A percentile compares a stretch with the other conserved stretches of the same genome.
phyloP scores from a whole-genome alignment of 148 eudicot species.

The Camellia lanceoleosa region DNA sequence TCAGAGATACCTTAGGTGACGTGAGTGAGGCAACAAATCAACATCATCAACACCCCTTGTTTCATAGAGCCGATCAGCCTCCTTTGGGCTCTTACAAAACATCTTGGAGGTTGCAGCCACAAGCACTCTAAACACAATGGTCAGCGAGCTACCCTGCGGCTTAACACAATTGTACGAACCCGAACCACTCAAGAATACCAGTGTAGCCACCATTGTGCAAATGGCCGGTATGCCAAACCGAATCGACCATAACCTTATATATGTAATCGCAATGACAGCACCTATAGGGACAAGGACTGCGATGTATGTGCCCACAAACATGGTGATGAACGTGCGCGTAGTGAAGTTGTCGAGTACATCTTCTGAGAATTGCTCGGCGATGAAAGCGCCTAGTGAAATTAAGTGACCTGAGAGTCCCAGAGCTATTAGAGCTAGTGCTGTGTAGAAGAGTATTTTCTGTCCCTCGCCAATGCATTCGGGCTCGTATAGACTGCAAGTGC shows the following conservation, averaged over 20 bases:
- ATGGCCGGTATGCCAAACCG: slow-evolving; percentile 49
- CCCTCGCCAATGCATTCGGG: slow-evolving; percentile 41
- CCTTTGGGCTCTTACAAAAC: slow-evolving; percentile 29
- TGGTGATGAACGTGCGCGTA: too few relatives aligned
- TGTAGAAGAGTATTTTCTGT: slow-evolving; percentile 44
- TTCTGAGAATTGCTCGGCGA: slow-evolving; percentile 9
- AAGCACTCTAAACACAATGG: slow-evolving; percentile 37
- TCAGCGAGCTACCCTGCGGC: slow-evolving; percentile 47
- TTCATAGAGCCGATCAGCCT: slow-evolving; percentile 24
- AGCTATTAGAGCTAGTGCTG: slow-evolving; percentile 40
- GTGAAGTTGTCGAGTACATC: not conserved
- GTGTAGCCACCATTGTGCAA: slow-evolving; percentile 27
- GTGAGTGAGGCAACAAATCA: slow-evolving; percentile 23
- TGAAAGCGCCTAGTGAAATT: slow-evolving; percentile 17
- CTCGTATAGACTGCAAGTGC: slow-evolving; percentile 43
- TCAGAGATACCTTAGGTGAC: slow-evolving; percentile 23
- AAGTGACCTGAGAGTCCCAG: slow-evolving; percentile 47
- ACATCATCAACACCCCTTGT: not conserved
- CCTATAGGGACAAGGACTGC: slow-evolving; percentile 17
- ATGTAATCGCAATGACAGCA: slow-evolving; percentile 35
- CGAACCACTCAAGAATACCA: slow-evolving; percentile 35
- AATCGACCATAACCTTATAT: slow-evolving; percentile 46
- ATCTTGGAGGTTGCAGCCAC: slow-evolving; percentile 23
- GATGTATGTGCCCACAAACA: not conserved
- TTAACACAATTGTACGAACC: slow-evolving; percentile 17